A percentile compares a stretch with the other conserved stretches of the same genome.
Evolutionary conservation across 331 rosid genomes (phyloP).

Genomic region (Quercus phellos): DNA sequence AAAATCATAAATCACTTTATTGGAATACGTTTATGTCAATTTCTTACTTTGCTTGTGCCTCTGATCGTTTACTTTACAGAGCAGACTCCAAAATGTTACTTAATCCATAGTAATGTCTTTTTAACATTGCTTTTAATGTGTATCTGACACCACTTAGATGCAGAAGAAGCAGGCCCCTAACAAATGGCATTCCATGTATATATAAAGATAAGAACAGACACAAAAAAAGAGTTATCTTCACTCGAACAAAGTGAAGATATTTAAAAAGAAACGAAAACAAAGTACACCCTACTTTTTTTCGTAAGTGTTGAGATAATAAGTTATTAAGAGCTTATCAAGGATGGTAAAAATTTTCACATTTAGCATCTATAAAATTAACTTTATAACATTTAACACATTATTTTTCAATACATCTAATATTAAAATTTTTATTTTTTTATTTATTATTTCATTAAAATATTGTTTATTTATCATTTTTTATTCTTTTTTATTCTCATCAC

Average conservation of each 20-base stretch:
- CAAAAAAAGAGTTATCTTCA: neutral
- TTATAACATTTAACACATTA: no score
- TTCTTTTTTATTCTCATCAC: no score
- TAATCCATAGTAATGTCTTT: neutral
- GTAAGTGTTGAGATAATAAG: no score
- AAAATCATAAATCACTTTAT: slow-evolving; percentile 31
- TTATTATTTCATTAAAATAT: no score
- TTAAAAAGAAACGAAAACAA: no score
- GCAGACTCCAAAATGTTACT: slow-evolving; percentile 11
- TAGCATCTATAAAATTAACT: no score
- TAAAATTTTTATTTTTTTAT: no score
- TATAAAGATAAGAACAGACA: slow-evolving; percentile 6
- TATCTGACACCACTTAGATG: slow-evolving; percentile 38
- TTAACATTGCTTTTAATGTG: slow-evolving; percentile 20
- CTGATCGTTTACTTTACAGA: slow-evolving; percentile 11
- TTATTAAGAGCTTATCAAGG: no score
- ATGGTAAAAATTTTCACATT: no score
- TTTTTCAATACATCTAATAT: no score
- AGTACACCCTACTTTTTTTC: no score
- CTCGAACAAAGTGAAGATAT: slow-evolving; percentile 8
- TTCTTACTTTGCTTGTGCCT: slow-evolving; percentile 5
- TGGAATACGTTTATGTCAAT: neutral
- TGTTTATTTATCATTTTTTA: no score
- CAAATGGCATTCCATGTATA: slow-evolving; percentile 27
- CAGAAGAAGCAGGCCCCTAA: slow-evolving; percentile 26